Percentiles rank a stretch among this genome's conserved stretches.
Evolutionary conservation across 2,329 filamentous ascomycete species (phyloP).

Genomic region (Colletotrichum sp.): DNA sequence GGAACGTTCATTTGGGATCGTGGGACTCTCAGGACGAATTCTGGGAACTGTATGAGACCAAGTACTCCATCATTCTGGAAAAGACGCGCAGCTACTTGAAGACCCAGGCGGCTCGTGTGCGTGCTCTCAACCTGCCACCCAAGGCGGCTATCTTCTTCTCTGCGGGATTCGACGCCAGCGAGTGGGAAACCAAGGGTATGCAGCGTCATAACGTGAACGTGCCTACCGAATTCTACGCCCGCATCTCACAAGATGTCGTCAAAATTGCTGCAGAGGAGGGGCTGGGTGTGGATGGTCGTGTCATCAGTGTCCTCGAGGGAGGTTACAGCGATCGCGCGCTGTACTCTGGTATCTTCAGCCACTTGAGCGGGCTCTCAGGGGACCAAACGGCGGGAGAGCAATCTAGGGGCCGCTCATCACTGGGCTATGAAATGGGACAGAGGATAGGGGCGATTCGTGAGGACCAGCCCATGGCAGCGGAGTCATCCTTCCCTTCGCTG

Average conservation of each 20-base stretch:
- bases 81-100: conserved; percentile 82
- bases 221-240: conserved; percentile 94
- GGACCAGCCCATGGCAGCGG: conserved; percentile 30
- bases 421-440: conserved; percentile 64
- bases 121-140: conserved; percentile 62
- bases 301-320: conserved; percentile 94
- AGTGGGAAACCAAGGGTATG: conserved; percentile 92
- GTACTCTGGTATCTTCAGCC: conserved; percentile 86
- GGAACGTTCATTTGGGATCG: conserved; percentile 92
- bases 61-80: conserved; percentile 77
- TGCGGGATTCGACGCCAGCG: conserved; percentile 95
- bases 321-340: conserved; percentile 94
- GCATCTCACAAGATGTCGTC: conserved; percentile 85
- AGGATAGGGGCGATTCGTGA: conserved; percentile 47
- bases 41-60: conserved; percentile 83
- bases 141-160: conserved; percentile 93
- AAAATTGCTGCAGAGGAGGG: conserved; percentile 80
- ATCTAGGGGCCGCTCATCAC: conserved; percentile 39
- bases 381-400: conserved; percentile 40
- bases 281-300: conserved; percentile 77
- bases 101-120: conserved; percentile 70
- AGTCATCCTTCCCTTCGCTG: conserved; percentile 29
- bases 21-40: conserved; percentile 88
- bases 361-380: conserved; percentile 81
- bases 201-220: conserved; percentile 96